Conservation (phyloP, 805 yeast species). For the Myxozyma geophila region DNA sequence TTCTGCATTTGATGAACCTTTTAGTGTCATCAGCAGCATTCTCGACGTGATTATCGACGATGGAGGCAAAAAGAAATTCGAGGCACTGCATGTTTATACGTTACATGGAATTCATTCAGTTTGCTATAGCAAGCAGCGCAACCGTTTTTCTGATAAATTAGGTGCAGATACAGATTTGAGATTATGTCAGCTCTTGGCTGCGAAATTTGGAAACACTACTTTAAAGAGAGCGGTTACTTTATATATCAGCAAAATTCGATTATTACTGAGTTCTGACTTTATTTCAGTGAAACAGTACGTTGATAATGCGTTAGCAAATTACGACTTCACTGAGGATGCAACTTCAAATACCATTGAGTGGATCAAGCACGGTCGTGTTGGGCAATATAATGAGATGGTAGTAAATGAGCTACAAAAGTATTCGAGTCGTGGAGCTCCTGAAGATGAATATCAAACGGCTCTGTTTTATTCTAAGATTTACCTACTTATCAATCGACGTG, state of each 20-base stretch:
- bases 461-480: neutral
- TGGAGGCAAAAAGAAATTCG: conserved; percentile 13
- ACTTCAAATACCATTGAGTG: conserved; percentile 45
- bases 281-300: conserved; percentile 4
- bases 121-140: neutral
- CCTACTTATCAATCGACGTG: neutral
- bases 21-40: neutral
- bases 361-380: neutral
- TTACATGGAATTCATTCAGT: conserved; percentile 17
- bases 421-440: neutral
- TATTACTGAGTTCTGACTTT: neutral
- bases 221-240: neutral
- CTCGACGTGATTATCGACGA: conserved; percentile 16
- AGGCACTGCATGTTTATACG: conserved; percentile 13
- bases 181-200: neutral
- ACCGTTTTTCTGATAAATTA: neutral
- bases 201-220: conserved; percentile 6
- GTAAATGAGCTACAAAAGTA: neutral
- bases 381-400: neutral
- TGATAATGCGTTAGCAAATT: neutral
- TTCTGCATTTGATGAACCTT: conserved; percentile 17
- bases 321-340: conserved; percentile 51
- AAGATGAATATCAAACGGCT: neutral
- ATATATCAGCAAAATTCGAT: neutral
- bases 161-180: neutral